Evolutionary conservation across 805 yeast genomes (phyloP), one percentile per base, ranked within the genome.

Genomic region (Candida stauntonica): DNA sequence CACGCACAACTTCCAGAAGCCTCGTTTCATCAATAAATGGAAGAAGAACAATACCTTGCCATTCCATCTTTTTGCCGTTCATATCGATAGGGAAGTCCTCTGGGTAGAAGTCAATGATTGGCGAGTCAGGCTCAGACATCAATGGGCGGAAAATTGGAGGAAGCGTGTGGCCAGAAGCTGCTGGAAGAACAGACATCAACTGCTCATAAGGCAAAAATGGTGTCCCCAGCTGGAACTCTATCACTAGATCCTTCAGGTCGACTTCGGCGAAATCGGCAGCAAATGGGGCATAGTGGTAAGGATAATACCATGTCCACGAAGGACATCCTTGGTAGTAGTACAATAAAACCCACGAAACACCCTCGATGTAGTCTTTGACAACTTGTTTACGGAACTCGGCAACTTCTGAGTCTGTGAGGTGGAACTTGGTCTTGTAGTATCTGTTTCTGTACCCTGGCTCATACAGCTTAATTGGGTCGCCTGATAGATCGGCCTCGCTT

Each of bases 251-350:
- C 17, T 61, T 52, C 17, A 75, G 49, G 17, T 78, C 75, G 2
- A 61, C 67, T 19, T 77, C 75, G 2, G 60, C 67, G 53, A 93
- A 85, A 60, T 93, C 99, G 5, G 81, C 73, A 0, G 97, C 98
- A 70, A 93, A 89, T 17, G 99, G 99, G 0, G 99, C 98, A 64
- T 93, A 94, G 57, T 93, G 98, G 58, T 81, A 91, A 0, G 98
- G 99, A 54, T 82, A 93, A 61, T 78, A 93, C 99, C 99, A 93
- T 39, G 81, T 81, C 99, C 99, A 93, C 0, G 98, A 91, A 0
- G 96, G 95, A 64, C 98, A 91, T 3, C 97, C 98, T 62, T 93
- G 98, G 61, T 86, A 91, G 63, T 93, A 93, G 60, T 93, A 93
- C 38, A 86, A 63, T 47, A 93, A 68, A 2, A 82, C 95, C 99